A percentile compares a stretch with the other conserved stretches of the same genome.
phyloP scores from a whole-genome alignment of 257 asterid genomes.

The Lithospermum erythrorhizon region DNA sequence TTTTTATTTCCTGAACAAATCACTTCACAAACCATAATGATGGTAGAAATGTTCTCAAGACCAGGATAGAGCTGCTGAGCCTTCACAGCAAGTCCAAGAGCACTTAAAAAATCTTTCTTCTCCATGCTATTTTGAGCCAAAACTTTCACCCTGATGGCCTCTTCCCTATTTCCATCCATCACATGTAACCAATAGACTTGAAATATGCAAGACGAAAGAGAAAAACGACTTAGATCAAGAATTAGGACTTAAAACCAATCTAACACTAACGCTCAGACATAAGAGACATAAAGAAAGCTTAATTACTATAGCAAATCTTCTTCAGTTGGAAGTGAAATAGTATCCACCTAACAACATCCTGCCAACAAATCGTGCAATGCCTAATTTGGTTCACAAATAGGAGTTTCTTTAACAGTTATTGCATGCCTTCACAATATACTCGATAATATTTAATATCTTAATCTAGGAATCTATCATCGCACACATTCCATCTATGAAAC shows the following conservation, averaged over 20 bases:
- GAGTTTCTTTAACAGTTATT: not conserved
- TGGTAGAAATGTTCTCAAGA: constrained; percentile 43
- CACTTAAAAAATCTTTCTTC: constrained; percentile 48
- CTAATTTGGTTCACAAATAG: not conserved
- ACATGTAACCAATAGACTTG: not conserved
- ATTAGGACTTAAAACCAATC: not conserved
- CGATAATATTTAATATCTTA: not conserved
- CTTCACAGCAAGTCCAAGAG: constrained; percentile 39
- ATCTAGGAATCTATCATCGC: not conserved
- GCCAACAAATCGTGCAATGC: not conserved
- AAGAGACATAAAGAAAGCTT: not conserved
- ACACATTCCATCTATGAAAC: not conserved
- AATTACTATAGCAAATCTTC: not conserved
- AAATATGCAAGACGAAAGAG: not conserved
- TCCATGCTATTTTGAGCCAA: constrained; percentile 56
- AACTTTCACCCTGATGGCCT: constrained; percentile 53
- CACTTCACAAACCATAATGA: constrained; percentile 48
- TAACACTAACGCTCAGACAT: not conserved
- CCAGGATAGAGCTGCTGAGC: constrained; percentile 54
- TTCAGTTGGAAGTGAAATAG: not conserved
- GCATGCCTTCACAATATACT: not conserved
- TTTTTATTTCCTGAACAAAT: constrained; percentile 43
- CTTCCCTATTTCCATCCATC: constrained; percentile 72
- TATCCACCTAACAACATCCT: not conserved
- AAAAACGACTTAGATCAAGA: not conserved